Evolutionary conservation across 1,139 yeast genomes (phyloP).

Genomic region (Arxiozyma bovina): DNA sequence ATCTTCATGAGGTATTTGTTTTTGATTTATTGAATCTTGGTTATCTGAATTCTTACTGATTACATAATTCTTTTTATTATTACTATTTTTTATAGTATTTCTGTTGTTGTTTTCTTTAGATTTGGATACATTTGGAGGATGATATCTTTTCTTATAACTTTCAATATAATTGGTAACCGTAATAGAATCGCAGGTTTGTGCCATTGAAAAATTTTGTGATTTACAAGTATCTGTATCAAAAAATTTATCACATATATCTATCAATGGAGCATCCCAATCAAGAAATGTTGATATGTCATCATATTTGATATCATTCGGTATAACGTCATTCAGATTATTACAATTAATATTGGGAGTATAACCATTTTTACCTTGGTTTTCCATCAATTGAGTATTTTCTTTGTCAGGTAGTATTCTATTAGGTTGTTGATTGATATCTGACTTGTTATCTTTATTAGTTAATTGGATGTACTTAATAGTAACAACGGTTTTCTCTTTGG

Average conservation of each 20-base stretch:
- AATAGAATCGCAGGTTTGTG: background rate
- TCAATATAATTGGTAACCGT: background rate
- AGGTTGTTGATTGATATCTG: background rate
- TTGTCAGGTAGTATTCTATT: too few relatives aligned
- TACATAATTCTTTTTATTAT: background rate
- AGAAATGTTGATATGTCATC: slow-evolving; percentile 7
- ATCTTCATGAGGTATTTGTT: background rate
- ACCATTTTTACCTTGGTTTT: background rate
- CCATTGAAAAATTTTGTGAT: slow-evolving; percentile 7
- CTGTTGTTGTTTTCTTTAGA: background rate
- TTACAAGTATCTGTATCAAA: slow-evolving; percentile 14
- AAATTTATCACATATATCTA: slow-evolving; percentile 13
- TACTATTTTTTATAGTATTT: background rate
- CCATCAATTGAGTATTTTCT: too few relatives aligned
- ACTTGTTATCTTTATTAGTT: background rate
- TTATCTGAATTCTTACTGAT: background rate
- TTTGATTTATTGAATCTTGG: background rate
- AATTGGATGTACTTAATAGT: background rate
- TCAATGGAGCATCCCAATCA: slow-evolving; percentile 8
- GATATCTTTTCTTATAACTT: background rate
- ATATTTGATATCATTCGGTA: background rate
- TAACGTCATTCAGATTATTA: background rate
- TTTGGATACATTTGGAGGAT: background rate
- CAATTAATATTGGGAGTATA: background rate
- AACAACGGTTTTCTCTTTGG: background rate